Evolutionary conservation across 345 rosid genomes (phyloP), one percentile per base, ranked within the genome.

Genomic region (Eucalyptus pauciflora): DNA sequence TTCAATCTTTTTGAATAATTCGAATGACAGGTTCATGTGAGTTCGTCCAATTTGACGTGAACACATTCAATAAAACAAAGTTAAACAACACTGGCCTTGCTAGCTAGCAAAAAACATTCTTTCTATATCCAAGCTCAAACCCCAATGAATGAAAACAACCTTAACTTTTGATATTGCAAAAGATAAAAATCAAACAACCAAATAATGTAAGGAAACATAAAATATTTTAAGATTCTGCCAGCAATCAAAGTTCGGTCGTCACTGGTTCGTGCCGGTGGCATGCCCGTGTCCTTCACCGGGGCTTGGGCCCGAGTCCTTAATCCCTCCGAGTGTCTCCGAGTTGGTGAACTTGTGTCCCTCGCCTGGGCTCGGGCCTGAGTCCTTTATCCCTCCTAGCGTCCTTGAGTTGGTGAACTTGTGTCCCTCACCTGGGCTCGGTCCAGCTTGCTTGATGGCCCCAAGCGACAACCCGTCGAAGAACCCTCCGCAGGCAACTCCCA

Each of bases 281-380:
- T 71, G 27, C 46, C 45, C n/a, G 52, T 92, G 89, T 64, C 93
- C 93, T 4, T 27, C 48, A 2, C 91, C 91, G 12, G 80, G 67
- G n/a, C 91, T 89, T 2, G 90, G 90, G n/a, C 91, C 90, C 0
- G 89, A 81, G 60, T 85, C 62, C 90, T 91, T 91, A 4, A 58
- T 62, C 33, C 89, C 91, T 18, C 89, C 90, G 5, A 90, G 80
- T 5, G 50, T 69, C 33, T 50, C 15, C 7, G 88, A 62, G 45
- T 88, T 43, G 79, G 86, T 81, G 31, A 86, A 79, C 86, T 87
- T 60, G 81, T 89, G 79, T 12, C 90, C 90, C 13, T 87, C 60
- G 5, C 90, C 90, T 2, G 88, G 67, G 24, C 90, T 89, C 3
- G 91, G 90, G n/a, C 91, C 90, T 1, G 89, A 81, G 60, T 85